These are phyloP conservation scores for Nowakowskiella sp. DNA, from an alignment of 192 early-diverging fungal species.

Conservation along the genomic window DNA sequence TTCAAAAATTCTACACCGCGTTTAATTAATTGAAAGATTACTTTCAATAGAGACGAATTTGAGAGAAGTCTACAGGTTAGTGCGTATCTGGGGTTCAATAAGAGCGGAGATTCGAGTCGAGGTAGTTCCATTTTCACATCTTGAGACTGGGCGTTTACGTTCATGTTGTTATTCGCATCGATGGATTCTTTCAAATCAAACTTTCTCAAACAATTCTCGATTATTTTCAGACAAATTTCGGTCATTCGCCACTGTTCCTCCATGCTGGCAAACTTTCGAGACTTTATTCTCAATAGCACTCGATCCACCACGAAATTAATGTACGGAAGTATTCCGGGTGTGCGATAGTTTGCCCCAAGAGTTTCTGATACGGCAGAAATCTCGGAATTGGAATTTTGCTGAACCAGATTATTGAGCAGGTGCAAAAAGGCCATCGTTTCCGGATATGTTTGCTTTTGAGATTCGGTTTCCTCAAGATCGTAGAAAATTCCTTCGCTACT, in stretches of 20 bases:
- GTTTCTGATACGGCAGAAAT: slow-evolving; percentile 43
- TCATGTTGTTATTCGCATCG: too few relatives aligned
- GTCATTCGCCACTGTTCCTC: slow-evolving; percentile 73
- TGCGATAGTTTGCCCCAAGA: slow-evolving; percentile 59
- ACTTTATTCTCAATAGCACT: slow-evolving; percentile 70
- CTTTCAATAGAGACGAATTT: slow-evolving; percentile 58
- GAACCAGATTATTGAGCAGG: slow-evolving; percentile 57
- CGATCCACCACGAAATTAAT: slow-evolving; percentile 76
- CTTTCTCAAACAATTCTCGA: slow-evolving; percentile 70
- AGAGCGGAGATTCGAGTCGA: slow-evolving; percentile 27
- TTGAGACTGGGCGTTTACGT: slow-evolving; percentile 10
- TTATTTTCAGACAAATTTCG: slow-evolving; percentile 60
- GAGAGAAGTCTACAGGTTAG: slow-evolving; percentile 69
- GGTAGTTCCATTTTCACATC: slow-evolving; percentile 9
- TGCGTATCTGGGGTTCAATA: slow-evolving; percentile 80
- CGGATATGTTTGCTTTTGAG: slow-evolving; percentile 67
- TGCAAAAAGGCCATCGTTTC: slow-evolving; percentile 78
- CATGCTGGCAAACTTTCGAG: slow-evolving; percentile 53
- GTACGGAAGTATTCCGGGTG: slow-evolving; percentile 67
- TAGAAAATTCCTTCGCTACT: slow-evolving; percentile 49
- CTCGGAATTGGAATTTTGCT: slow-evolving; percentile 13
- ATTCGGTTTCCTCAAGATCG: slow-evolving; percentile 78
- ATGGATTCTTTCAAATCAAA: slow-evolving; percentile 77
- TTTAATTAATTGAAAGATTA: slow-evolving; percentile 62
- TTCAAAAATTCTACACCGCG: slow-evolving; percentile 57